Evolutionary conservation across 1,284 basidiomycete species (phyloP).

Genomic region (Golubevia pallescens): DNA sequence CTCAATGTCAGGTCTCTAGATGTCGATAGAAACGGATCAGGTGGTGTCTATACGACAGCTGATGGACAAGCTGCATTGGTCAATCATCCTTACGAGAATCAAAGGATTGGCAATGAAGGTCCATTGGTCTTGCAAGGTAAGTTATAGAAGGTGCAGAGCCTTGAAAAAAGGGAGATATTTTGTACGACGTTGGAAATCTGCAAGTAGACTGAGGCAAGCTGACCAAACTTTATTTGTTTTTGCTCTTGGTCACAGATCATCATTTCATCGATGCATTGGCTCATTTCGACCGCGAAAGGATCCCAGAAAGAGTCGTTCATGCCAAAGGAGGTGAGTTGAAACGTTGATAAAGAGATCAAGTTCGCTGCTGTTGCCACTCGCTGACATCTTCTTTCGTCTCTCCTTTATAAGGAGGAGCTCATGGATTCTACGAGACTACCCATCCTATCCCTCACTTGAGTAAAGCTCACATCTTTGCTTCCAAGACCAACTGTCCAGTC

Average conservation of each 20-base stretch:
- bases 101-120: conserved; percentile 32
- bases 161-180: conserved; percentile 73
- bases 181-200: not conserved
- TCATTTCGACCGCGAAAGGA: conserved; percentile 49
- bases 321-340: conserved; percentile 47
- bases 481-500: conserved; percentile 22
- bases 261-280: not conserved
- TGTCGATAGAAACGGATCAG: not conserved
- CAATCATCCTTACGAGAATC: conserved; percentile 35
- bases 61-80: conserved; percentile 26
- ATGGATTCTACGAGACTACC: conserved; percentile 37
- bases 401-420: too few relatives aligned
- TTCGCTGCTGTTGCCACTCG: too few relatives aligned
- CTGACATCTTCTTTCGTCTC: too few relatives aligned
- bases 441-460: conserved; percentile 34
- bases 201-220: not conserved
- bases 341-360: too few relatives aligned
- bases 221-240: not conserved
- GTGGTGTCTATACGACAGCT: conserved; percentile 28
- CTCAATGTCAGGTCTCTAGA: not conserved
- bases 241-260: not conserved
- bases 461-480: conserved; percentile 26
- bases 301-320: conserved; percentile 53
- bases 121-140: conserved; percentile 35
- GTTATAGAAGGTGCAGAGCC: not conserved